Percentiles rank a stretch among this genome's conserved stretches.
Evolutionary conservation across 2,329 filamentous ascomycete species (phyloP).

Genomic region (Sporothrix mexicana): DNA sequence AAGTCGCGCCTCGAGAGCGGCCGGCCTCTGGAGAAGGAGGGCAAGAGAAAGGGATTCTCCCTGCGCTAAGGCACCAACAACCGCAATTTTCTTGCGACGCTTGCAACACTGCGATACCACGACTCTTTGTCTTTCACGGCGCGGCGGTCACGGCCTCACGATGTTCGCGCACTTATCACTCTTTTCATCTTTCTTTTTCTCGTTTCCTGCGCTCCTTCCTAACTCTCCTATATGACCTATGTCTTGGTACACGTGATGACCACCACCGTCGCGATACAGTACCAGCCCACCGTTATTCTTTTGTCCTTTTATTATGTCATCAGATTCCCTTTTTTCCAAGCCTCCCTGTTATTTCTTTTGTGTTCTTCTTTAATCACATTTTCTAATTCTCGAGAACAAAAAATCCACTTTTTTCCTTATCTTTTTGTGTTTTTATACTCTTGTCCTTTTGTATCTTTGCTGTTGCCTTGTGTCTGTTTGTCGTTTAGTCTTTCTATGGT

Average conservation of each 20-base stretch:
- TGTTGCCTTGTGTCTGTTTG: too few species aligned
- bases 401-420: constrained; percentile 27
- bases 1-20: constrained; percentile 94
- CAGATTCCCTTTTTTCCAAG: constrained; percentile 49
- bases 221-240: constrained; percentile 53
- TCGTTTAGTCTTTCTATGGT: background rate
- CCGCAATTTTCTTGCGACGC: constrained; percentile 13
- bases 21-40: constrained; percentile 94
- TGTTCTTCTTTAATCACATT: constrained; percentile 53
- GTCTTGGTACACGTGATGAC: constrained; percentile 64
- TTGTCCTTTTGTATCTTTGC: too few species aligned
- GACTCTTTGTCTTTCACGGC: background rate
- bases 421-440: background rate
- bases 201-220: constrained; percentile 39
- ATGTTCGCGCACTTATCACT: background rate
- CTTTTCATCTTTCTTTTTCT: background rate
- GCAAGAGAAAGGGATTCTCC: constrained; percentile 99
- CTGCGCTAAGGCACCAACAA: constrained; percentile 71
- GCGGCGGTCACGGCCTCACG: background rate
- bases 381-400: constrained; percentile 51
- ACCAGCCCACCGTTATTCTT: constrained; percentile 61
- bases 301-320: constrained; percentile 46
- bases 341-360: constrained; percentile 50
- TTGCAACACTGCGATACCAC: constrained; percentile 34
- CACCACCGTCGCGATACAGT: constrained; percentile 54